Base-by-base conservation (phyloP, 148 eudicot genomes). In the Chenopodium formosanum region DNA sequence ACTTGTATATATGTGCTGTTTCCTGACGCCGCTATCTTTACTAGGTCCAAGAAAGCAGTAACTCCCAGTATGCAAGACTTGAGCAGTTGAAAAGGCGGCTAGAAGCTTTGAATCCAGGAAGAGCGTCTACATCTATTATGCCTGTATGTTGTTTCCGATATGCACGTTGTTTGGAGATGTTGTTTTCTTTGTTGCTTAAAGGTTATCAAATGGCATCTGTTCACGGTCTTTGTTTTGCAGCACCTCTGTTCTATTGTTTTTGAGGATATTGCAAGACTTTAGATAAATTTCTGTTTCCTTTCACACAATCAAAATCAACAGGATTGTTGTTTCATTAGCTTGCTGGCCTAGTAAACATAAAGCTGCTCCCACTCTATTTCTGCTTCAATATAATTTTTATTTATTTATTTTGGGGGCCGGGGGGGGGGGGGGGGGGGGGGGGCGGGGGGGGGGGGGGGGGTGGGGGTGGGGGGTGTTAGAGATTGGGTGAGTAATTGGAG, bases 21-120 rank as follows among this genome's bases (percentile, higher is more conserved):
- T 77, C 56, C 62, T 78, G 78, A 84, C 53, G 22, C 62, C 22
- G 37, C 64, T 75, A 40, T 83, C 58, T 66, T 48, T 56, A 53
- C 65, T 80, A 95, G 98, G 98, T 95, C 79, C 93, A 90, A 87
- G 94, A 95, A 85, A 95, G 98, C 80, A 91, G 89, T 48, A 90
- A 83, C 75, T 22, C 90, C 44, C 99, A 95, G 80, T 82, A 86
- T 83, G 82, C 90, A 80, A 90, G 99, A 85, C 88, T 94, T 40
- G 99, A 92, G 86, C 97, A 94, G 82, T 80, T 95, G 80, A 93
- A 95, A 86, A 89, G 95, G 79, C 90, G 97, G 76, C 74, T 95
- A 66, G 97, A 92, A 82, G 94, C 97, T 89, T 69, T 95, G 85
- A 95, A 95, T 78, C 99, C 99, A 63, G 87, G 90, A 84, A 87